Conservation (phyloP, 2,329 filamentous ascomycete species). For the Bimuria novae-zelandiae region DNA sequence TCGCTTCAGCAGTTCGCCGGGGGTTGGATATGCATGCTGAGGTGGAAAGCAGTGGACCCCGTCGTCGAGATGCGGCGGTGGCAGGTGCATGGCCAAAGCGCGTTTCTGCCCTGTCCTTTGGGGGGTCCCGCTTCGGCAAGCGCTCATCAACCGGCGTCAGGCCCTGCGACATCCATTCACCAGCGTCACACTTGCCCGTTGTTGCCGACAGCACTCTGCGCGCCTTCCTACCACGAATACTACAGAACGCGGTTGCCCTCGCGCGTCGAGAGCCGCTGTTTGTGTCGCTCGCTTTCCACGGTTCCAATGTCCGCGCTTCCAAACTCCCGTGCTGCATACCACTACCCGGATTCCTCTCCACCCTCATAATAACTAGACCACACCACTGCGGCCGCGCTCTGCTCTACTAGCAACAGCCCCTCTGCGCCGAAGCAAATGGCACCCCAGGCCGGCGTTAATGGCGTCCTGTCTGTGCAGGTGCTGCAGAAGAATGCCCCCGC, state of each 20-base stretch:
- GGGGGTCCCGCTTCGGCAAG: not conserved
- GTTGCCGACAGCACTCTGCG: not conserved
- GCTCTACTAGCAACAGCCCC: not conserved
- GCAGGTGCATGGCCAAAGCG: conserved; percentile 19
- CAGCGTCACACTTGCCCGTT: not conserved
- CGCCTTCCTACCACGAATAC: not conserved
- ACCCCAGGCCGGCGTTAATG: conserved; percentile 41
- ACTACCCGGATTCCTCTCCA: conserved; percentile 6
- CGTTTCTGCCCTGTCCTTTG: not conserved
- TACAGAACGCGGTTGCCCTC: not conserved
- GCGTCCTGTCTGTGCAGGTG: conserved; percentile 44
- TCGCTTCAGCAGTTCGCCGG: conserved; percentile 4
- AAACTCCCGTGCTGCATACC: too few relatives aligned
- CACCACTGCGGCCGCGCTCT: conserved; percentile 1
- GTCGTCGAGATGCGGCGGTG: conserved; percentile 8
- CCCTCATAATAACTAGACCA: conserved; percentile 10
- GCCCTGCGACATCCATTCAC: not conserved
- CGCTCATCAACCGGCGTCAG: not conserved
- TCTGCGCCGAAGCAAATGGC: conserved; percentile 24
- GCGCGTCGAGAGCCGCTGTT: not conserved
- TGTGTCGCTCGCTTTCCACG: not conserved
- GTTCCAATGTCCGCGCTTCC: conserved; percentile 21
- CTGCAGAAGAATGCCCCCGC: conserved; percentile 42
- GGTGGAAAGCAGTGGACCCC: conserved; percentile 17
- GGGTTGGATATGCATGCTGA: conserved; percentile 21